Conservation (phyloP, 2,329 filamentous ascomycete species). For the Dryadomyces quercus-mongolicae region DNA sequence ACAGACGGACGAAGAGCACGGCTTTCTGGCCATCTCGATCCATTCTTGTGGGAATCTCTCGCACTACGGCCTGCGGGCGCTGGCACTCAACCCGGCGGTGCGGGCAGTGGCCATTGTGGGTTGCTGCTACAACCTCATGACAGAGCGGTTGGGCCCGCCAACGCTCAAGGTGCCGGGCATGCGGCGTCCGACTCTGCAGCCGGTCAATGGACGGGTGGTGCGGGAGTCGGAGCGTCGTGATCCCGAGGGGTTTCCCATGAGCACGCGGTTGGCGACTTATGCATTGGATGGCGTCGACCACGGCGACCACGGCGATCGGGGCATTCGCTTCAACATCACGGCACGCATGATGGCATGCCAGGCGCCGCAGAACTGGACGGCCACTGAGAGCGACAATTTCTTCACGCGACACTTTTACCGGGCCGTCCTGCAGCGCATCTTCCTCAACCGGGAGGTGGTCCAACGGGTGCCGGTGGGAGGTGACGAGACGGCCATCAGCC, state of each 20-base stretch:
- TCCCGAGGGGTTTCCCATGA: constrained; percentile 91
- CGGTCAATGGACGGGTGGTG: constrained; percentile 55
- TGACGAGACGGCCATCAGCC: constrained; percentile 51
- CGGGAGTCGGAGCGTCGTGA: constrained; percentile 63
- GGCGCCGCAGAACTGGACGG: constrained; percentile 85
- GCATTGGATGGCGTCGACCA: background rate
- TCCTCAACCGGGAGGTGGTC: constrained; percentile 73
- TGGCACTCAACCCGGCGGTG: constrained; percentile 73
- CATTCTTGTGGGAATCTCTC: constrained; percentile 98
- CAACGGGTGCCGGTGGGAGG: constrained; percentile 45
- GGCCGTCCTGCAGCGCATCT: constrained; percentile 81
- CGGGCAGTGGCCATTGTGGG: constrained; percentile 90
- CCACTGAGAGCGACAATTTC: constrained; percentile 68
- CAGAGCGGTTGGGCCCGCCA: constrained; percentile 75
- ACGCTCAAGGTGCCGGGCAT: constrained; percentile 75
- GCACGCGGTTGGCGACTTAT: constrained; percentile 50
- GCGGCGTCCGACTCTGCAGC: constrained; percentile 50
- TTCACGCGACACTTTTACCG: constrained; percentile 92
- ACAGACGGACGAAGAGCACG: constrained; percentile 15
- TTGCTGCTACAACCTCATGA: constrained; percentile 95
- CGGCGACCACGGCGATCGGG: constrained; percentile 22
- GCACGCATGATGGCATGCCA: constrained; percentile 98
- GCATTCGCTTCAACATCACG: constrained; percentile 84
- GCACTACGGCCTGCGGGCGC: constrained; percentile 80
- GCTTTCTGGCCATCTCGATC: constrained; percentile 81